phyloP scores from a whole-genome alignment of 495 filamentous ascomycete species.

The Achaetomiella virescens region DNA sequence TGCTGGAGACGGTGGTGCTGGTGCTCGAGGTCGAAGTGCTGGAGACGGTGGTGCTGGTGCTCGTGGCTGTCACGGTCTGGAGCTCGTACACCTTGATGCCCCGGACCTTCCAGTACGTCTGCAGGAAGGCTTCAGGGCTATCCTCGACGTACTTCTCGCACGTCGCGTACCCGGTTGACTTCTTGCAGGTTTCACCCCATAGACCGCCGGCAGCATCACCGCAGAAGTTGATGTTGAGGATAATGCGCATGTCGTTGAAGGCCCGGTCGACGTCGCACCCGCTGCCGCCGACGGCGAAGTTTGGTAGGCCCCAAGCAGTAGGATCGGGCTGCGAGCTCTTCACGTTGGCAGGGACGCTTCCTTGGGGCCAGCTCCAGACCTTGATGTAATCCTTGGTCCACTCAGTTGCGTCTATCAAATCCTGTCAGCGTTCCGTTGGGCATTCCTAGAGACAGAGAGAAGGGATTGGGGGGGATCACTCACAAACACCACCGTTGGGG shows the following conservation, averaged over 20 bases:
- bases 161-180: conserved; percentile 17
- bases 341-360: conserved; percentile 37
- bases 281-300: conserved; percentile 41
- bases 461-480: neutral
- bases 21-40: conserved; percentile 13
- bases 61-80: conserved; percentile 10
- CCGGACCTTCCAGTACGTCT: conserved; percentile 51
- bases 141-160: conserved; percentile 55
- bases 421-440: neutral
- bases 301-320: conserved; percentile 58
- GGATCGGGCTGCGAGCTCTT: conserved; percentile 57
- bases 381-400: conserved; percentile 60
- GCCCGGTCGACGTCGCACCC: conserved; percentile 39
- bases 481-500: conserved; percentile 54
- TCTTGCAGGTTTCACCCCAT: conserved; percentile 20
- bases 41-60: conserved; percentile 20
- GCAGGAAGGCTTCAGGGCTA: conserved; percentile 48
- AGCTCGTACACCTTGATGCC: conserved; percentile 49
- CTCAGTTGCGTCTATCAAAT: conserved; percentile 53
- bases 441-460: no score
- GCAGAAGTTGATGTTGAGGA: conserved; percentile 47
- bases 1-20: conserved; percentile 24
- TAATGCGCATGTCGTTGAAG: conserved; percentile 42
- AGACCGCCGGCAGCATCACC: conserved; percentile 36
- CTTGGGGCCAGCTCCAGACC: conserved; percentile 67